phyloP scores from a whole-genome alignment of 2,329 filamentous ascomycete species.

The Neofusicoccum parvum region DNA sequence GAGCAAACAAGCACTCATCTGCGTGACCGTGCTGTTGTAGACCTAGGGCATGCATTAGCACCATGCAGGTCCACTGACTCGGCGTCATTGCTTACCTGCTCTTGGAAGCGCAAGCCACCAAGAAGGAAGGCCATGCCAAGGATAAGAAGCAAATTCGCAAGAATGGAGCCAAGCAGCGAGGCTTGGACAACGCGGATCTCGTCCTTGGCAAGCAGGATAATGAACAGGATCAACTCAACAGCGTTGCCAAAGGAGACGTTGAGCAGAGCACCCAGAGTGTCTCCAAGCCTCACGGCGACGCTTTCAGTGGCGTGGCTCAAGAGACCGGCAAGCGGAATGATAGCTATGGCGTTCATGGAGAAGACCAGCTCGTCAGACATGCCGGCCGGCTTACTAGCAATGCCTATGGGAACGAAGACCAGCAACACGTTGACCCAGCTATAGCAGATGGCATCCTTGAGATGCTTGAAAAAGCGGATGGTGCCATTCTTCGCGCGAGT shows the following conservation, averaged over 20 bases:
- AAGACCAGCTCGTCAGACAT: slow-evolving; percentile 50
- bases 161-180: slow-evolving; percentile 83
- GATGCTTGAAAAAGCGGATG: slow-evolving; percentile 56
- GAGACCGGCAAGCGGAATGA: slow-evolving; percentile 53
- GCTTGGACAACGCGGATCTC: slow-evolving; percentile 92
- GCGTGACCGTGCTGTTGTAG: slow-evolving; percentile 92
- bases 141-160: slow-evolving; percentile 85
- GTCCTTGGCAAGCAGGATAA: slow-evolving; percentile 54
- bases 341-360: slow-evolving; percentile 55
- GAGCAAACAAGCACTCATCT: slow-evolving; percentile 92
- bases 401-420: slow-evolving; percentile 77
- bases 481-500: slow-evolving; percentile 54
- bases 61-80: slow-evolving; percentile 24
- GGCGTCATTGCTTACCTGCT: slow-evolving; percentile 61
- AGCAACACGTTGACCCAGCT: slow-evolving; percentile 79
- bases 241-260: slow-evolving; percentile 58
- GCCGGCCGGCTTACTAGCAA: slow-evolving; percentile 57
- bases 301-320: slow-evolving; percentile 53
- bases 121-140: slow-evolving; percentile 89
- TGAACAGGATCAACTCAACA: slow-evolving; percentile 56
- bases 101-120: slow-evolving; percentile 81
- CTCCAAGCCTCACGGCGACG: slow-evolving; percentile 51
- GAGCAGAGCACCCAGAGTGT: slow-evolving; percentile 52
- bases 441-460: slow-evolving; percentile 64
- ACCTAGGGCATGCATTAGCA: slow-evolving; percentile 54